Evolutionary conservation across 306 rosid species (phyloP).

Genomic region (Quercus variabilis): DNA sequence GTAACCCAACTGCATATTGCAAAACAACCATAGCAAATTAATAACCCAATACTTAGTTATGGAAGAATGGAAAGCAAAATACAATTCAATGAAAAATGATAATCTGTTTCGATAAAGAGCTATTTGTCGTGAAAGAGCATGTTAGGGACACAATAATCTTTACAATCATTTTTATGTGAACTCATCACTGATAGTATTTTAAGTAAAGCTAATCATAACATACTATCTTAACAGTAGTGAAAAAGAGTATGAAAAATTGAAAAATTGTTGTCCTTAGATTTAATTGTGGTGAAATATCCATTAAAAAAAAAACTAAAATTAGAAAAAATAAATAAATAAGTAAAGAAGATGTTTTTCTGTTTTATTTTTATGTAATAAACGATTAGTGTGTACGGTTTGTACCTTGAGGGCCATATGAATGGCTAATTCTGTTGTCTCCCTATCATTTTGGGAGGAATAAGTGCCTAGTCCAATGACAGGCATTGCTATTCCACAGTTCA

Average conservation of each 20-base stretch:
- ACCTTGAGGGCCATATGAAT: slow-evolving; percentile 80
- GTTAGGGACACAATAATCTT: too few species aligned
- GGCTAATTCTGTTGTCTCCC: slow-evolving; percentile 54
- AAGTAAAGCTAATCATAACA: too few species aligned
- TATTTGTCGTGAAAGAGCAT: neutral
- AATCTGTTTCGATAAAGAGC: neutral
- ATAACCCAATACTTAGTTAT: too few species aligned
- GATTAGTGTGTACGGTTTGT: neutral
- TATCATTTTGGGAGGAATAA: slow-evolving; percentile 61
- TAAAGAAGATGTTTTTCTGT: neutral
- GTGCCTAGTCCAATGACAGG: slow-evolving; percentile 88
- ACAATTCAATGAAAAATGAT: neutral
- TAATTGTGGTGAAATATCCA: too few species aligned
- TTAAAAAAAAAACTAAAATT: neutral
- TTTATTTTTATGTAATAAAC: neutral
- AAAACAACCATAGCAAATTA: neutral
- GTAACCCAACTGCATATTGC: slow-evolving; percentile 65
- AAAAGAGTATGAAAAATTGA: too few species aligned
- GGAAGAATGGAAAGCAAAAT: too few species aligned
- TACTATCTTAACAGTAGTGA: too few species aligned
- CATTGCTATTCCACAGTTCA: slow-evolving; percentile 76
- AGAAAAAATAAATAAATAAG: neutral
- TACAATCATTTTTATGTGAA: too few species aligned
- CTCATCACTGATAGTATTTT: too few species aligned
- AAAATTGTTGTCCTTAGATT: too few species aligned